Base-by-base conservation (phyloP, 805 yeast genomes). In the Candida maltosa region DNA sequence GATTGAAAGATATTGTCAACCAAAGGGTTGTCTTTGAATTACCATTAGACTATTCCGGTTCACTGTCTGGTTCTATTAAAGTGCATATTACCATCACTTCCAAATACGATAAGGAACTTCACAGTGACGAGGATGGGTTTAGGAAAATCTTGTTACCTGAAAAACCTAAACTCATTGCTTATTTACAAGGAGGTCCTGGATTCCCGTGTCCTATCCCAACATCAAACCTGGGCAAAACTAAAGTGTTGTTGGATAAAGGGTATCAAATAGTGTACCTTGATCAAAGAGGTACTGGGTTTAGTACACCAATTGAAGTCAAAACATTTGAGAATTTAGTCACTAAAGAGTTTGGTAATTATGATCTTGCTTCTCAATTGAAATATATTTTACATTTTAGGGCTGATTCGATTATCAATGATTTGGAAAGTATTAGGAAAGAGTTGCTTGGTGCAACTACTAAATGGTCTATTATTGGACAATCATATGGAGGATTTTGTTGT, bases 211-310 rank as follows among this genome's bases (percentile, higher is more conserved):
- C 53, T 6, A 62, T 62, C 3, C 74, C 75, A 3, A 43, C 56
- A 16, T 38, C 64, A 5, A 58, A 60, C 32, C 45, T 62, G 1
- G 65, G 69, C 1, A 49, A 47, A 31, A 55, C 65, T n/a, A 63
- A 69, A 29, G 58, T 52, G 20, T 50, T 70, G 31, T 25, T 71
- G 7, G 67, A 63, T 10, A 52, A 55, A 25, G 76, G 72, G 2
- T 69, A 60, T 44, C 66, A 65, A 47, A 54, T 73, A 5, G 51
- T 77, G 10, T 67, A 61, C 26, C 52, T 74, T 31, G 83, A 77
- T 54, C 83, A 77, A 48, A 53, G 83, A 47, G 83, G 83, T n/a
- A 77, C 83, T 1, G 83, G 83, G 0, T 50, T 70, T 17, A 70
- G 78, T 31, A 56, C 70, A 3, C 69, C 76, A 1, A 48, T 78